Evolutionary conservation across 805 yeast genomes (phyloP), one percentile per base, ranked within the genome.

Genomic region (Kodamaea nitidulidarum): DNA sequence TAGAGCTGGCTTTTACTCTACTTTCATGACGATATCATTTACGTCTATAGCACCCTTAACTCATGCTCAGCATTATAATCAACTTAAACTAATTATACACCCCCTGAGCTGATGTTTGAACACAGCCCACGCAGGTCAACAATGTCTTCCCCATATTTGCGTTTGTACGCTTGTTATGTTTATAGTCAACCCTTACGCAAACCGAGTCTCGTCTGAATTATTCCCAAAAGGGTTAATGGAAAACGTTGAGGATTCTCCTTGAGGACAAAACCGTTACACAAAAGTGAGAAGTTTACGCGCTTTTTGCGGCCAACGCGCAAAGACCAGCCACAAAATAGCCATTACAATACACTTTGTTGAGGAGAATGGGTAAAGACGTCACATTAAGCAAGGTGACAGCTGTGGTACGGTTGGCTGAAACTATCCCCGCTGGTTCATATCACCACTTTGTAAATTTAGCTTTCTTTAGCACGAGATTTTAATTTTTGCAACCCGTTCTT

Each of bases 161-260:
- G 17, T 28, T 30, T 30, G 32, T 30, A 30, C 20, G 6, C 32
- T 30, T 30, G 32, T 30, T 27, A 25, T 27, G 31, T 27, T 27
- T 30, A 30, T n/a, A 10, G n/a, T 16, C 31, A 30, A 30, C 32
- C 32, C 32, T 30, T 27, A 12, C 31, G 12, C 31, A 27, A 27
- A 27, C 16, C 15, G 5, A 15, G 15, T 15, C 27, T 30, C 32
- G 32, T 30, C 32, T 30, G 32, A 30, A 30, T 30, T 30, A 30
- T 30, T 7, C 32, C 32, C 32, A 30, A 30, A 15, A n/a, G 9
- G 32, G 32, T 16, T 16, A 30, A 30, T 30, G 32, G 32, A 15
- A 30, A 30, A 30, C 31, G 31, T 27, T 27, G 31, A 10, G 16
- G 7, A 6, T 27, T 27, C 31, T 27, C 31, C 31, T 27, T 27